These are phyloP conservation scores for Metschnikowia shivogae DNA, from an alignment of 805 yeast species.

Conservation along the genomic window DNA sequence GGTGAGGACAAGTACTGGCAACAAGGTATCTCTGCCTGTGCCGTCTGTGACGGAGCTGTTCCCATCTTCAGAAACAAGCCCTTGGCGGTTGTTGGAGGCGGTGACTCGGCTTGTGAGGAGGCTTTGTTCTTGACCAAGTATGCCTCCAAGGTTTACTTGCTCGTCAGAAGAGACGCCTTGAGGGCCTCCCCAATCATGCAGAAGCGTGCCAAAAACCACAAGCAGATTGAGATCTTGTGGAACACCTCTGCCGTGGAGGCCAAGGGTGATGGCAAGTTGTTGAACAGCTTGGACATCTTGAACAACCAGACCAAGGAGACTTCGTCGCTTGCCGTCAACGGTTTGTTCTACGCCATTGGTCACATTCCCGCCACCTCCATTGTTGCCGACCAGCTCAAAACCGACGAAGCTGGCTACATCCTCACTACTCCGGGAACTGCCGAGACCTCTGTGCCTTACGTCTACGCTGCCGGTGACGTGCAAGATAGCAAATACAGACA, in stretches of 20 bases:
- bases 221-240: constrained; percentile 87
- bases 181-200: constrained; percentile 98
- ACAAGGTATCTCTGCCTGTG: constrained; percentile 98
- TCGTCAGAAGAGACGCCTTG: constrained; percentile 90
- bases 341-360: constrained; percentile 97
- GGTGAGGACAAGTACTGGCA: constrained; percentile 99
- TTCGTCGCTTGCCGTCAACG: constrained; percentile 72
- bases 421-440: constrained; percentile 88
- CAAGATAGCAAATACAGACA: constrained; percentile 97
- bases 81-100: constrained; percentile 97
- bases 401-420: constrained; percentile 86
- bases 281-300: constrained; percentile 60
- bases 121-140: constrained; percentile 95
- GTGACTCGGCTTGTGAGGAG: constrained; percentile 99
- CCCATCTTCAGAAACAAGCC: constrained; percentile 98
- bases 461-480: constrained; percentile 98
- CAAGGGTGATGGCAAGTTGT: constrained; percentile 87
- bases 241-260: constrained; percentile 84
- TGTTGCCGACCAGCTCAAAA: constrained; percentile 70
- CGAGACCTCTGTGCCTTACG: constrained; percentile 79
- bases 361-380: constrained; percentile 92
- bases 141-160: constrained; percentile 90
- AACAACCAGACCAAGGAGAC: constrained; percentile 69
- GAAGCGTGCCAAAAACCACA: constrained; percentile 79
- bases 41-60: constrained; percentile 99